Base-by-base conservation (phyloP, 371 early-diverging fungal species). In the Spiromyces aspiralis region DNA sequence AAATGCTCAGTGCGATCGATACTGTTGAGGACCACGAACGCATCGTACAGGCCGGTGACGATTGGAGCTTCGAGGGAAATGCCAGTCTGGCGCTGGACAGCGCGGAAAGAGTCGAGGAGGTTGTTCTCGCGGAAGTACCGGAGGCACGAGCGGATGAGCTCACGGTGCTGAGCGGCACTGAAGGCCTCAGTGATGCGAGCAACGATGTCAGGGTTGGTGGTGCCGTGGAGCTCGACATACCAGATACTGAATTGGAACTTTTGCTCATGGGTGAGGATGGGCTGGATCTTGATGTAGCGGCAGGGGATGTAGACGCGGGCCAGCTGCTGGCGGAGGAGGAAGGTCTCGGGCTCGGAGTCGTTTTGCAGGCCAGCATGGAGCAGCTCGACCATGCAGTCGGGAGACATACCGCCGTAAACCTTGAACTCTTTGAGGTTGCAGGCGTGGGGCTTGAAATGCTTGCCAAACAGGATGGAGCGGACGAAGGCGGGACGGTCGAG, bases 341-440 rank as follows among this genome's bases (percentile, higher is more conserved):
- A 93, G 0, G 84, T 84, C 66, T 97, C 98, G n/a, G 85, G 75
- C 58, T 85, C 83, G 48, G 72, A 73, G 63, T 95, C 89, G 64
- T 97, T 94, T 22, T 81, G 73, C n/a, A 97, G 64, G 75, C 92
- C 93, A 45, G 77, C 74, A 62, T 91, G 88, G 28, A 94, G 73
- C 19, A 95, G 67, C 65, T 94, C 92, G 43, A 70, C 68, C 83
- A 90, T 84, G 56, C 83, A 78, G 49, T 82, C 77, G 21, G 76
- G 76, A 1, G 78, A 62, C 69, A 88, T 69, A 2, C 91, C 90
- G 43, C 87, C 91, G 63, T 67, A 91, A 4, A 97, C 83, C 64
- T 88, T 91, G 75, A 95, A 93, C 69, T 95, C 93, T 56, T 89
- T 92, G 23, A 98, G 63, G 61, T 95, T 98, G 70, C 95, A 96